A percentile compares a stretch with the other conserved stretches of the same genome.
Evolutionary conservation across 2,329 filamentous ascomycete genomes (phyloP).

Genomic region (Diaporthe ampelina): DNA sequence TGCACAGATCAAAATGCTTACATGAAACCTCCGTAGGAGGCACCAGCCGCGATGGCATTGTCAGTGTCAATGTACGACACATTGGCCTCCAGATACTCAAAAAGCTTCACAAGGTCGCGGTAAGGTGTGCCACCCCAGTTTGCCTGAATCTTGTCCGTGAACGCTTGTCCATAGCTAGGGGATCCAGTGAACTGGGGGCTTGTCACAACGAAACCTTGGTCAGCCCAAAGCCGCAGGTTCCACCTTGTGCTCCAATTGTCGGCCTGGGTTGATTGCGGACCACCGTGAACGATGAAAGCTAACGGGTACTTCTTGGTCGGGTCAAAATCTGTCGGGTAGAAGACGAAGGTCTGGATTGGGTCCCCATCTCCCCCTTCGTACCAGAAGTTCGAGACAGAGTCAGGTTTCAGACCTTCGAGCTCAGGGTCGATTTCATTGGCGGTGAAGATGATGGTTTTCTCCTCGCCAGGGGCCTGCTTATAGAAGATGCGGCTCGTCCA

Average conservation of each 20-base stretch:
- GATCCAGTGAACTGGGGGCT: conserved; percentile 68
- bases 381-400: conserved; percentile 53
- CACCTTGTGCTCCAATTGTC: conserved; percentile 67
- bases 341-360: conserved; percentile 51
- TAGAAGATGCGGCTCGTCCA: conserved; percentile 54
- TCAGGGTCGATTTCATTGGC: conserved; percentile 53
- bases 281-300: conserved; percentile 67
- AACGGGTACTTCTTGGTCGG: conserved; percentile 63
- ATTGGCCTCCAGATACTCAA: conserved; percentile 65
- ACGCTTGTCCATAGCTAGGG: conserved; percentile 66
- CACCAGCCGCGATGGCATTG: conserved; percentile 65
- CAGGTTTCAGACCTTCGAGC: conserved; percentile 50
- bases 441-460: conserved; percentile 50
- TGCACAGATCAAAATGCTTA: conserved; percentile 43
- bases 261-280: conserved; percentile 65
- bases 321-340: conserved; percentile 51
- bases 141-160: conserved; percentile 65
- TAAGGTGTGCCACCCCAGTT: conserved; percentile 68
- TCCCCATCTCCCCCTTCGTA: conserved; percentile 48
- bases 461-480: conserved; percentile 48
- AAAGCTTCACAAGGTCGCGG: conserved; percentile 66
- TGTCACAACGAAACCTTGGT: conserved; percentile 69
- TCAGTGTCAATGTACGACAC: conserved; percentile 64
- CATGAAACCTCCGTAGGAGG: conserved; percentile 70
- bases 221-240: conserved; percentile 69